Conservation (phyloP, 2,329 filamentous ascomycete genomes). For the Hymenotorrendiella dingleyae region DNA sequence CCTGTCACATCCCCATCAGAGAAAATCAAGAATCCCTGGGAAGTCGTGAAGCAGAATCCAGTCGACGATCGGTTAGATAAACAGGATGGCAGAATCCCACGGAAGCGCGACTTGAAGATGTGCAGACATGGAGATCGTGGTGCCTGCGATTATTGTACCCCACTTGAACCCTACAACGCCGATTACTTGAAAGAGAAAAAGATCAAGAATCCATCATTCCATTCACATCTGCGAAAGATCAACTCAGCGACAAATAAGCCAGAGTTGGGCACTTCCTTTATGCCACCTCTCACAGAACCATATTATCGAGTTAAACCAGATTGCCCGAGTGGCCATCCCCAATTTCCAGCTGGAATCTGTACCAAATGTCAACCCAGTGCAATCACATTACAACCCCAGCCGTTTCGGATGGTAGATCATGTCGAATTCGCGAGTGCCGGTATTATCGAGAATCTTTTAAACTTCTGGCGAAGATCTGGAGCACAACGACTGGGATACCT, state of each 20-base stretch:
- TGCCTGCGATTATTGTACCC: slow-evolving; percentile 99
- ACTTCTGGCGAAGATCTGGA: slow-evolving; percentile 86
- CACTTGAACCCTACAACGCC: slow-evolving; percentile 87
- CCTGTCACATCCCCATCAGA: slow-evolving; percentile 49
- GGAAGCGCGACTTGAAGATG: slow-evolving; percentile 73
- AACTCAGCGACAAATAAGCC: slow-evolving; percentile 96
- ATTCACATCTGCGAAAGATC: slow-evolving; percentile 88
- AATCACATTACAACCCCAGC: slow-evolving; percentile 88
- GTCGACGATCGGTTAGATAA: slow-evolving; percentile 84
- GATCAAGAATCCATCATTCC: slow-evolving; percentile 97
- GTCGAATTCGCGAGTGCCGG: slow-evolving; percentile 87
- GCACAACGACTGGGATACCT: slow-evolving; percentile 81
- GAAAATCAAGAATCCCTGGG: slow-evolving; percentile 84
- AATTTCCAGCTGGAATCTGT: slow-evolving; percentile 95
- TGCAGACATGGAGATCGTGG: slow-evolving; percentile 93
- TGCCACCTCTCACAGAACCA: slow-evolving; percentile 88
- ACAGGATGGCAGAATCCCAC: slow-evolving; percentile 80
- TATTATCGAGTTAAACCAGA: slow-evolving; percentile 84
- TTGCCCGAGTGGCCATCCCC: slow-evolving; percentile 87
- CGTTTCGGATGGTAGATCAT: slow-evolving; percentile 95
- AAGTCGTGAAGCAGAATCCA: slow-evolving; percentile 78
- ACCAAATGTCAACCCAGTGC: slow-evolving; percentile 97
- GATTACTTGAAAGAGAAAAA: slow-evolving; percentile 89
- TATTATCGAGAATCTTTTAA: slow-evolving; percentile 82
- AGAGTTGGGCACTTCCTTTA: slow-evolving; percentile 88